Conservation (phyloP, 768 basidiomycete genomes). For the Sistotremastrum niveocremeum region DNA sequence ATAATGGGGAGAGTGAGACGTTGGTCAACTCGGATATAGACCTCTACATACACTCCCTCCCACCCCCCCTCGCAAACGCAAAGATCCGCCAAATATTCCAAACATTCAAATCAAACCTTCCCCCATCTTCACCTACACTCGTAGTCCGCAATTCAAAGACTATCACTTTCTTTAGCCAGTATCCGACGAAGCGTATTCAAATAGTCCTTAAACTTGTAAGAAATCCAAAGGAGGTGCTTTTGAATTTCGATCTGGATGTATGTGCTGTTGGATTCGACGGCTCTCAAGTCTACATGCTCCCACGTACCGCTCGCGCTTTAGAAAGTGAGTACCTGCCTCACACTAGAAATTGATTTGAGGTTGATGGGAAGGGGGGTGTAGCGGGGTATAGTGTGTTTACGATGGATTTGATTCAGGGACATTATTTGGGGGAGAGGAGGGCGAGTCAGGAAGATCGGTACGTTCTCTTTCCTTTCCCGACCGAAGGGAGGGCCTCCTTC, state of each 20-base stretch:
- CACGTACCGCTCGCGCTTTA: constrained; percentile 5
- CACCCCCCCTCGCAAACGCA: constrained; percentile 1
- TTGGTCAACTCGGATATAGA: constrained; percentile 5
- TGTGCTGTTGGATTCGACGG: constrained; percentile 7
- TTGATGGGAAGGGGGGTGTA: background rate
- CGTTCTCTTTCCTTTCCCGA: background rate
- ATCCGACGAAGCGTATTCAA: constrained; percentile 2
- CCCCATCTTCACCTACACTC: background rate
- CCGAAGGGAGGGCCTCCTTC: too few relatives aligned
- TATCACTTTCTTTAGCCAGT: constrained; percentile 7
- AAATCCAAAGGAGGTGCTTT: constrained; percentile 5
- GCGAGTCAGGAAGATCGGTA: constrained; percentile 6
- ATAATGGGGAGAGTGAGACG: too few relatives aligned
- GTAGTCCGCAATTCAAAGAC: constrained; percentile 7
- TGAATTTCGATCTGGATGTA: constrained; percentile 8
- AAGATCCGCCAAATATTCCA: constrained; percentile 5
- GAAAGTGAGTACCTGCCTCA: too few relatives aligned
- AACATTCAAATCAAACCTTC: constrained; percentile 5
- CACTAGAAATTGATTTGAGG: too few relatives aligned
- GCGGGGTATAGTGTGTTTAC: constrained; percentile 7
- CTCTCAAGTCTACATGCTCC: constrained; percentile 5
- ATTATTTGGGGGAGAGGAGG: constrained; percentile 6
- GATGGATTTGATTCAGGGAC: constrained; percentile 7
- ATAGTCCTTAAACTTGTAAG: constrained; percentile 4
- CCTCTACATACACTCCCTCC: constrained; percentile 5